Base-by-base conservation (phyloP, 192 early-diverging fungal species). In the Coemansia javaensis region DNA sequence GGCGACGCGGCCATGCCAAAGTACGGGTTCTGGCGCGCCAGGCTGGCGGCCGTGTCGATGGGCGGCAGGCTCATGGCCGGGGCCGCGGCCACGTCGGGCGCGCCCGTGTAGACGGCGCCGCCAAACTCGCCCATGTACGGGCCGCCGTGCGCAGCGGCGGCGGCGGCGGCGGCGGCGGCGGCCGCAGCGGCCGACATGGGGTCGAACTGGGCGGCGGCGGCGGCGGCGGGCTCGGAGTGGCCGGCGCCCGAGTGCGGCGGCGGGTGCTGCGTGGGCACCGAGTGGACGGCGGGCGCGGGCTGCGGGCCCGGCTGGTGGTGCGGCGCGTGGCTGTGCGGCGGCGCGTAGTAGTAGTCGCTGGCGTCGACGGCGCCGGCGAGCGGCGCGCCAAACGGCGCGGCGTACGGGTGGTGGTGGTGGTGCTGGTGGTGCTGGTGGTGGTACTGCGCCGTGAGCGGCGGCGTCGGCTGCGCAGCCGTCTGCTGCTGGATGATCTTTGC, bases 401-500 rank as follows among this genome's bases (percentile, higher is more conserved):
- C 15, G n/a, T n/a, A n/a, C n/a, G n/a, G n/a, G n/a, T n/a, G n/a
- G n/a, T n/a, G n/a, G n/a, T n/a, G n/a, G n/a, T n/a, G n/a, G n/a
- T n/a, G n/a, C 27, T 40, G 38, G 32, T 35, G 50, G 36, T 55
- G n/a, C n/a, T n/a, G n/a, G n/a, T n/a, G 40, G 22, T 50, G 45
- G 17, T 28, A 58, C 17, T 52, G 44, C 3, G 67, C 67, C 4
- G 67, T 63, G 20, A 54, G 67, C 42, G 67, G 60, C 14, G 67
- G 67, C 17, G 67, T 71, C n/a, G 60, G 67, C 37, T 71, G 67
- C 4, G 60, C 46, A 0, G 45, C 35, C 40, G 58, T 40, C 24
- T 63, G 67, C 51, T 71, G 60, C 49, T 72, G 68, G n/a, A 66
- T 54, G 10, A 63, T 59, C 54, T 71, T 71, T 36, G 34, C 67